Base-by-base conservation (phyloP, 306 rosid species). In the Geum urbanum region DNA sequence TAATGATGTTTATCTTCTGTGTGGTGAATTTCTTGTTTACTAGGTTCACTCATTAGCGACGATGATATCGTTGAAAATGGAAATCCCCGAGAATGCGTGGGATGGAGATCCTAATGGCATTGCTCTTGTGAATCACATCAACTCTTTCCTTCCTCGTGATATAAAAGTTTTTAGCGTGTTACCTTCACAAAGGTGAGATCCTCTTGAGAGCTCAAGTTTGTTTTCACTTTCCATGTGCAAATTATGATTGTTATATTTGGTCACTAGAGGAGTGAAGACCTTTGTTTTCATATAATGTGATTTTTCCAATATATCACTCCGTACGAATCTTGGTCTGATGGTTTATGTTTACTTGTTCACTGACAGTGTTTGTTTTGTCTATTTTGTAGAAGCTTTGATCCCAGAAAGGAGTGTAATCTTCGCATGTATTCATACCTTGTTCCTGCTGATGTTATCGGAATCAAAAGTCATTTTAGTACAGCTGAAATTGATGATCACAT, bases 31-130 rank as follows among this genome's bases (percentile, higher is more conserved):
- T 40, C 44, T 3, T 65, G 5, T 74, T 61, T 55, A 32, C 49
- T 70, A 94, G 97, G 97, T 91, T 70, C 99, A 90, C 81, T 90
- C 96, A 19, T 83, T 94, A 79, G 96, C 96, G 1, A 87, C 96
- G 8, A 82, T 84, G 58, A 83, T 91, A 77, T 78, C 97, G 46
- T 84, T 94, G 73, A 94, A 94, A 84, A 87, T 94, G 97, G 99
- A 94, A 83, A 83, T 94, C 59, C 96, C 92, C 9, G 88, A 77
- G 20, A 77, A 76, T 69, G 80, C 91, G 2, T 94, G 97, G 99
- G 80, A 70, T 13, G 85, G 43, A 51, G 96, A 94, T 76, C 96
- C 95, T 63, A 58, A 62, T 83, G 96, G 96, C 69, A 74, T 87
- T 80, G 77, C 62, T 67, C 91, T 91, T 54, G 95, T 88, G 18